phyloP scores from a whole-genome alignment of 805 yeast genomes.

The Naumovozyma baii region DNA sequence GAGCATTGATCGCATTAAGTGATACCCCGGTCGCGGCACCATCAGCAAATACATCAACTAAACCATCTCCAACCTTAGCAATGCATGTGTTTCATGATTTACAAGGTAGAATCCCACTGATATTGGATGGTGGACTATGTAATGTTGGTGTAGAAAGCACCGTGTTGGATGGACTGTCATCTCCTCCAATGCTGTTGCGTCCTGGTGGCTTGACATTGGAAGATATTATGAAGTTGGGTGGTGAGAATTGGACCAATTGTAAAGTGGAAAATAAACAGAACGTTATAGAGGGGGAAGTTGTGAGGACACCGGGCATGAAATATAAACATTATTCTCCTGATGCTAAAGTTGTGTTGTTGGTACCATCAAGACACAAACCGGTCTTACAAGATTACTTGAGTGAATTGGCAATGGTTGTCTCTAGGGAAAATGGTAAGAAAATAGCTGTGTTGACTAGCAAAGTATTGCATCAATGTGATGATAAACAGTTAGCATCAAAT shows the following conservation, averaged over 20 bases:
- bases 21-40: constrained; percentile 95
- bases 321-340: constrained; percentile 90
- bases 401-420: constrained; percentile 6
- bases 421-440: constrained; percentile 19
- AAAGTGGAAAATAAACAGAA: constrained; percentile 58
- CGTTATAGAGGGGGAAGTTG: constrained; percentile 50
- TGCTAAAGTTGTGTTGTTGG: constrained; percentile 67
- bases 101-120: constrained; percentile 67
- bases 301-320: constrained; percentile 95
- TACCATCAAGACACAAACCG: constrained; percentile 32
- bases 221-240: constrained; percentile 57
- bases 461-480: constrained; percentile 7
- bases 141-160: constrained; percentile 89
- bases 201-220: constrained; percentile 93
- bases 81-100: constrained; percentile 76
- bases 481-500: not conserved
- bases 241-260: constrained; percentile 54
- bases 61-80: constrained; percentile 90
- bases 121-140: constrained; percentile 86
- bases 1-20: constrained; percentile 77
- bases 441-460: constrained; percentile 46
- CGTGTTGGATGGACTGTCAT: constrained; percentile 78
- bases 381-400: constrained; percentile 15
- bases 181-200: constrained; percentile 79
- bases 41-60: constrained; percentile 90